These are phyloP conservation scores for Austroboletus festivus DNA, from an alignment of 768 basidiomycete species.

Conservation along the genomic window DNA sequence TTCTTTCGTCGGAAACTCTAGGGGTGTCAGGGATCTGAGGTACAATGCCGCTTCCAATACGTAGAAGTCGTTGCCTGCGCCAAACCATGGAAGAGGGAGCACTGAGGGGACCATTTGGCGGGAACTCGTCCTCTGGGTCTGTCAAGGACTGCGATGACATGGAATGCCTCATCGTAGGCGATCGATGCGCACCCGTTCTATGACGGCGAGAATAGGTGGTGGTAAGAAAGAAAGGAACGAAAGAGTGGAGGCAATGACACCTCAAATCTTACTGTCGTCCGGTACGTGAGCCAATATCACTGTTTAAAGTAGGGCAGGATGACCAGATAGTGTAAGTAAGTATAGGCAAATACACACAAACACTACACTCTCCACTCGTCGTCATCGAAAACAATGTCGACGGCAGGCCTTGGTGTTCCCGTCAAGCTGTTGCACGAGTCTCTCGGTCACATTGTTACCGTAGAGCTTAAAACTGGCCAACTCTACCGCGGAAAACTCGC, in stretches of 20 bases:
- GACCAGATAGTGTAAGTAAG: too few species aligned
- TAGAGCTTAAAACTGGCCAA: conserved; percentile 98
- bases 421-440: conserved; percentile 97
- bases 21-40: conserved; percentile 6
- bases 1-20: conserved; percentile 30
- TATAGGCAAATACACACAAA: conserved; percentile 22
- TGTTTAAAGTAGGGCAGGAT: conserved; percentile 1
- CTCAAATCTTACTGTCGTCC: not conserved
- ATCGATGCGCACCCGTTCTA: not conserved
- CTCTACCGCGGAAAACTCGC: conserved; percentile 96
- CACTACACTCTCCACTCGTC: conserved; percentile 6
- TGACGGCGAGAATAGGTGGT: not conserved
- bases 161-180: conserved; percentile 20
- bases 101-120: conserved; percentile 36
- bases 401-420: conserved; percentile 79
- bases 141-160: conserved; percentile 18
- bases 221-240: not conserved
- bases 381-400: conserved; percentile 37
- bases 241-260: not conserved
- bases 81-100: conserved; percentile 56
- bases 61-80: conserved; percentile 59
- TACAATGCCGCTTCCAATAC: conserved; percentile 39
- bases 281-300: not conserved
- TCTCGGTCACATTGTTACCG: conserved; percentile 92
- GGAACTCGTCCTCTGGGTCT: conserved; percentile 7